phyloP scores from a whole-genome alignment of 2,329 filamentous ascomycete species.

The Gyromitra esculenta region DNA sequence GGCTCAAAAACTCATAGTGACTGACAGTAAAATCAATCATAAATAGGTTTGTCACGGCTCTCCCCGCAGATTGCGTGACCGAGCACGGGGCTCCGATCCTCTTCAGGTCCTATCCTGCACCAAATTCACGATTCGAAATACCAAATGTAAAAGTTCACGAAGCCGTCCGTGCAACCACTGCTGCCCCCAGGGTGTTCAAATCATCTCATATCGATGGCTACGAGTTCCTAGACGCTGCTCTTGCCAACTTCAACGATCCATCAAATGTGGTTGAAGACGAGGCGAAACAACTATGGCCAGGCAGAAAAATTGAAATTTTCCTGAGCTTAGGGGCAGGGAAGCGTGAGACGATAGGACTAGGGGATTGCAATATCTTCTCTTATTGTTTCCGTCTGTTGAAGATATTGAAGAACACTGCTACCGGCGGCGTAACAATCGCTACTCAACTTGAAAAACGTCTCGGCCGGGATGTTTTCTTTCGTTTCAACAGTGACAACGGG shows the following conservation, averaged over 20 bases:
- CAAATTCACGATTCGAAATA: constrained; percentile 3
- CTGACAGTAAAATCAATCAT: background rate
- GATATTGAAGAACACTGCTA: constrained; percentile 2
- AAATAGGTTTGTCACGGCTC: constrained; percentile 30
- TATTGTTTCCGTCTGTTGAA: background rate
- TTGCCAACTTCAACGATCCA: constrained; percentile 36
- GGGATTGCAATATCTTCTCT: background rate
- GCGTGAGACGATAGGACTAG: background rate
- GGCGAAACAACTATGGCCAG: constrained; percentile 26
- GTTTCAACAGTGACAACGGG: constrained; percentile 5
- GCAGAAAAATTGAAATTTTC: constrained; percentile 30
- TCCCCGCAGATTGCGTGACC: background rate
- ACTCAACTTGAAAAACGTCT: background rate
- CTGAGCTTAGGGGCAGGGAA: constrained; percentile 32
- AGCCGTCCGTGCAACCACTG: constrained; percentile 37
- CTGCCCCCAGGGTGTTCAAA: constrained; percentile 28
- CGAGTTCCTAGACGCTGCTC: constrained; percentile 35
- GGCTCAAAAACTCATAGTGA: background rate
- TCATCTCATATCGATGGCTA: background rate
- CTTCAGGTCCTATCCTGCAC: constrained; percentile 31
- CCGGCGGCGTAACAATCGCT: background rate
- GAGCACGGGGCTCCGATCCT: constrained; percentile 14
- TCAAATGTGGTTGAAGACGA: background rate
- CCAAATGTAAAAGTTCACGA: constrained; percentile 24
- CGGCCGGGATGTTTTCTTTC: constrained; percentile 8